Conservation (phyloP, 2,329 filamentous ascomycete species). For the Verticillium zaregamsianum region DNA sequence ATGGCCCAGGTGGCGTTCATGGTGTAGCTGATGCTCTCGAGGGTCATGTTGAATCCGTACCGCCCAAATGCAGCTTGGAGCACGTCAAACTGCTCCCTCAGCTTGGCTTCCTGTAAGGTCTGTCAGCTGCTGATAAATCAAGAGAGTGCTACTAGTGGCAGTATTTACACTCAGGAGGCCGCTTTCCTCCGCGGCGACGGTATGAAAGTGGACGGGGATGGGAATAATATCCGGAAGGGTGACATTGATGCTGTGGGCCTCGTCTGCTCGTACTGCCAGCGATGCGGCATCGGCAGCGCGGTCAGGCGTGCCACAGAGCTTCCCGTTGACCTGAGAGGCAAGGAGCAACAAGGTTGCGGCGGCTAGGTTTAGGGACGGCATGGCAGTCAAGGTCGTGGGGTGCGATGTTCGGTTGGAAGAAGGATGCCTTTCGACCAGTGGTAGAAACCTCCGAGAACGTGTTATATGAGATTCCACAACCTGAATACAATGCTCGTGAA, state of each 20-base stretch:
- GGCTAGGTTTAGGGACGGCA: no score
- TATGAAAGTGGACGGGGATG: not conserved
- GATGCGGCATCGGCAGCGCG: not conserved
- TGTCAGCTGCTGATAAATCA: not conserved
- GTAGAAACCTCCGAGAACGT: no score
- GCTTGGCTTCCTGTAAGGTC: slow-evolving; percentile 9
- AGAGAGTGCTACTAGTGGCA: not conserved
- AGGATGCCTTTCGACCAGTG: no score
- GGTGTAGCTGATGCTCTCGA: slow-evolving; percentile 22
- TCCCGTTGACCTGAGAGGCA: not conserved
- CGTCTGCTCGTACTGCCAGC: not conserved
- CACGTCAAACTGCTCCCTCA: slow-evolving; percentile 19
- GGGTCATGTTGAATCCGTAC: slow-evolving; percentile 22
- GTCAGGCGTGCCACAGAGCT: not conserved
- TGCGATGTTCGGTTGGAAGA: no score
- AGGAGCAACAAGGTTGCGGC: not conserved
- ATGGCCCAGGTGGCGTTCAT: slow-evolving; percentile 23
- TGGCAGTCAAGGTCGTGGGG: no score
- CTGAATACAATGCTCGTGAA: no score
- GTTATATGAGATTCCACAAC: no score
- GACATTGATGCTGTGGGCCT: not conserved
- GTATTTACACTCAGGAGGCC: not conserved
- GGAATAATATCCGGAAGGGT: not conserved
- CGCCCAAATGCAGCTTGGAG: slow-evolving; percentile 19
- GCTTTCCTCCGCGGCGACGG: not conserved